Evolutionary conservation across 352 stramenopile species (phyloP), one percentile per base, ranked within the genome.

Genomic region (Phytophthora litchii): DNA sequence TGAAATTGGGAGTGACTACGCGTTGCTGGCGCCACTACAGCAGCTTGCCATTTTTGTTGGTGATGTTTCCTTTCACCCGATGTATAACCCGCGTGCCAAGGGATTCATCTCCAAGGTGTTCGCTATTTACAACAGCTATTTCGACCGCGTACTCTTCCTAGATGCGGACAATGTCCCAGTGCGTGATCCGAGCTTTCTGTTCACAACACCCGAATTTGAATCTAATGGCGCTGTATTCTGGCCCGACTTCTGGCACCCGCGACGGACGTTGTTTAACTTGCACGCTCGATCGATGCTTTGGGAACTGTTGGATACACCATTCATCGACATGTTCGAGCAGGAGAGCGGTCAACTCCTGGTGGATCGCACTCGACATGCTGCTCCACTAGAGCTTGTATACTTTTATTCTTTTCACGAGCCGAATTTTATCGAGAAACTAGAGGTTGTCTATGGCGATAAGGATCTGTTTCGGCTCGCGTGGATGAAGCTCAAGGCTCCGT

Each of bases 221-320:
- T 38, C 42, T 1, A 72, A 63, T 0, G 78, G 79, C 6, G 78
- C 79, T 8, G 20, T 91, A 0, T 88, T 91, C 44, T 91, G 80
- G 80, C 80, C 80, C 1, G 80, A 90, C 37, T 87, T 87, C 42
- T 90, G 73, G 76, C 78, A 89, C 34, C 74, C 76, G 8, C 47
- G 27, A 19, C 63, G 69, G 42, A 80, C 76, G 0, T 72, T 86
- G 19, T 88, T 86, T 54, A 88, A 88, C 55, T 40, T 88, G 14
- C 71, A 88, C 34, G 61, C 66, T 19, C 42, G 59, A 31, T 82
- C 72, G 20, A 68, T 85, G 42, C 54, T 88, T 12, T 88, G 78
- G 78, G 68, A 83, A 31, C 38, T 83, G 23, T 47, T 88, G 12
- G 75, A 65, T 17, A 43, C 70, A 12, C 50, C 57, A 3, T 81